A percentile compares a stretch with the other conserved stretches of the same genome.
Evolutionary conservation across 306 rosid species (phyloP).

Genomic region (Phaseolus lunatus): DNA sequence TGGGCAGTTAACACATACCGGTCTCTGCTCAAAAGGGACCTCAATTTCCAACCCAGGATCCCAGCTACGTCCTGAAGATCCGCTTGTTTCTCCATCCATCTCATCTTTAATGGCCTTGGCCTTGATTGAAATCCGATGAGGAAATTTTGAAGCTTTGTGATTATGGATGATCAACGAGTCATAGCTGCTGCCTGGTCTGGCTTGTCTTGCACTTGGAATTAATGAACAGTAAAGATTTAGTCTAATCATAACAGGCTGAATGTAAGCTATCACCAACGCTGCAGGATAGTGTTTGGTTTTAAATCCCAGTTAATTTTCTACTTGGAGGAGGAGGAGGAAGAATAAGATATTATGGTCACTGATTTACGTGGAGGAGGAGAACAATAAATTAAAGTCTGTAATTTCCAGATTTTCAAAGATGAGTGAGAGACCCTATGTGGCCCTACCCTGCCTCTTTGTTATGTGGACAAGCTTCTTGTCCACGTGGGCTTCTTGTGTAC

Average conservation of each 20-base stretch:
- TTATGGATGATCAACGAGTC: constrained; percentile 63
- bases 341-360: constrained; percentile 34
- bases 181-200: constrained; percentile 51
- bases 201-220: constrained; percentile 56
- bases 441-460: constrained; percentile 19
- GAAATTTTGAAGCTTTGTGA: constrained; percentile 46
- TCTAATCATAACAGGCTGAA: constrained; percentile 67
- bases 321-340: constrained; percentile 12
- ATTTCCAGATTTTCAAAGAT: constrained; percentile 40
- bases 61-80: constrained; percentile 83
- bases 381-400: constrained; percentile 21
- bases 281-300: constrained; percentile 17
- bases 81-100: constrained; percentile 71
- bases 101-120: constrained; percentile 76
- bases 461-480: constrained; percentile 42
- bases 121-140: constrained; percentile 54
- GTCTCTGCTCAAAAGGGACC: constrained; percentile 95
- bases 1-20: constrained; percentile 58
- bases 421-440: neutral
- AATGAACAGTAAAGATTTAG: constrained; percentile 71
- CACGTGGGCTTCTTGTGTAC: constrained; percentile 54
- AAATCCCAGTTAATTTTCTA: constrained; percentile 39
- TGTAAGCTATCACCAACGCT: constrained; percentile 32
- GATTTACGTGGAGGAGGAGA: constrained; percentile 68
- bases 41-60: constrained; percentile 88